phyloP scores from a whole-genome alignment of 176 grass and related monocot species.

The Chrysopogon serrulatus region DNA sequence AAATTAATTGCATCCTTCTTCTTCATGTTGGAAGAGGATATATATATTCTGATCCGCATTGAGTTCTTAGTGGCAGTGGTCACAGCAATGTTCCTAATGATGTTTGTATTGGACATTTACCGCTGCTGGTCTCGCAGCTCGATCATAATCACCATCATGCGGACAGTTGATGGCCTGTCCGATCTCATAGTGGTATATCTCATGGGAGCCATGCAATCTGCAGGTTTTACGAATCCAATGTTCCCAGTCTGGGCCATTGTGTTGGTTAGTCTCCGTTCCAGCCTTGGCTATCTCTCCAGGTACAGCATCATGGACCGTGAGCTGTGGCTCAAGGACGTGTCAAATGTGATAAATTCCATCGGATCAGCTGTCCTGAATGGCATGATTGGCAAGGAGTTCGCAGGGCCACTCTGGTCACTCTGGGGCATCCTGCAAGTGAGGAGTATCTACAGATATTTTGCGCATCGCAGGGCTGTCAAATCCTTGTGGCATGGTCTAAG shows the following conservation, averaged over 20 bases:
- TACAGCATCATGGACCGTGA: background rate
- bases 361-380: too few relatives aligned
- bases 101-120: conserved; percentile 10
- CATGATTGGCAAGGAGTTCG: background rate
- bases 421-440: background rate
- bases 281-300: background rate
- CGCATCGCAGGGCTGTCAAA: background rate
- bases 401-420: background rate
- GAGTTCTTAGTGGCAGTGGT: background rate
- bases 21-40: background rate
- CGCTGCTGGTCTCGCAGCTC: background rate
- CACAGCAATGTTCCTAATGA: background rate
- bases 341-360: background rate
- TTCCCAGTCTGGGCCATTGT: background rate
- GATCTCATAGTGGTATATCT: background rate
- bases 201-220: background rate
- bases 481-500: conserved; percentile 8
- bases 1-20: background rate
- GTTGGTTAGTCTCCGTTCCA: background rate
- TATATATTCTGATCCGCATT: conserved; percentile 1
- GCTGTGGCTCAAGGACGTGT: background rate
- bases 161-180: background rate
- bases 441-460: background rate
- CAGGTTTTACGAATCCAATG: background rate
- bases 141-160: background rate